Evolutionary conservation across 1,139 yeast species (phyloP), one percentile per base, ranked within the genome.

Genomic region (Kodamaea sp.): DNA sequence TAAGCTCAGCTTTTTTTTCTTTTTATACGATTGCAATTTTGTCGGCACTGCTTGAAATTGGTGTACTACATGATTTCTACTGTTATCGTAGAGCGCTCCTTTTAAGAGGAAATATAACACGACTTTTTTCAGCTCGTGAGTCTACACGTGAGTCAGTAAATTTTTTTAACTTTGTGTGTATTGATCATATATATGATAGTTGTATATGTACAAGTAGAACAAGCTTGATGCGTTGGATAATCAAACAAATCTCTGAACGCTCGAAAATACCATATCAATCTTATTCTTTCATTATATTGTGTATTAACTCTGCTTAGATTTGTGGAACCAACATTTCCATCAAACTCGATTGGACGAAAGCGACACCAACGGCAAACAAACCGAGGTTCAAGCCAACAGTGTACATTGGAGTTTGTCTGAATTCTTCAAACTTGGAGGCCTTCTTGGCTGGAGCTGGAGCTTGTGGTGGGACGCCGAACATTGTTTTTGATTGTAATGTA

Each of bases 321-420:
- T 84, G 90, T 41, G 92, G 92, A 52, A 83, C 89, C 65, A 84
- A 67, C 79, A 81, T 77, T 43, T 84, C 92, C 87, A 83, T 82
- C 57, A 82, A 65, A 49, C 90, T 84, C 34, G 89, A 81, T 67
- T 81, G 87, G 50, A 84, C 78, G 62, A 84, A 77, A 20, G 79
- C 79, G 50, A 83, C 84, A 58, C 92, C 92, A 36, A 84, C 79
- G 44, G 75, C 78, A 55, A 84, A 84, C 47, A 83, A 69, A 29
- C 70, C 73, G 44, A 75, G 79, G 62, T 84, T 84, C 35, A 82
- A 61, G 39, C 78, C 74, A 42, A 83, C 67, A 44, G 86, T 79
- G 66, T 70, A 84, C 23, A 72, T 72, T 45, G 92, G 92, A 35
- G 82, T 65, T 49, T 74, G 73, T 46, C 66, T 78, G 63, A 82